Evolutionary conservation across 2,329 filamentous ascomycete species (phyloP).

Genomic region (Truncatella angustata): DNA sequence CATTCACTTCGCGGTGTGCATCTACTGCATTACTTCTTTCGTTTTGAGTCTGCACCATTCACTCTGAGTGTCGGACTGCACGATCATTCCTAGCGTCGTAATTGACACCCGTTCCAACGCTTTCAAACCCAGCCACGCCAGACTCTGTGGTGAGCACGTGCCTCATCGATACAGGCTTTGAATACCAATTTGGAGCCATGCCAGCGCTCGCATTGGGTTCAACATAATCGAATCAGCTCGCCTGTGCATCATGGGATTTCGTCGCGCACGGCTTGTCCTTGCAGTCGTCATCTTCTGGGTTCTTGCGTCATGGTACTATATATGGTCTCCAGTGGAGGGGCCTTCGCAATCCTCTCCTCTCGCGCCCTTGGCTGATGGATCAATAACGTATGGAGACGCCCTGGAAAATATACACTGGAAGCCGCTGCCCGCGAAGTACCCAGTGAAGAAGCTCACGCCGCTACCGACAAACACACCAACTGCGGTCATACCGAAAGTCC

Average conservation of each 20-base stretch:
- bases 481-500: slow-evolving; percentile 60
- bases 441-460: slow-evolving; percentile 26
- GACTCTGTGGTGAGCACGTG: no score
- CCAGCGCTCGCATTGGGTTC: not conserved
- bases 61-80: no score
- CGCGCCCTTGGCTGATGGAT: not conserved
- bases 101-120: not conserved
- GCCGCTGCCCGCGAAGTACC: slow-evolving; percentile 33
- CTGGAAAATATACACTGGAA: slow-evolving; percentile 24
- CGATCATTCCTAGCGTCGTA: no score
- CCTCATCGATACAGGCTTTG: not conserved
- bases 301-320: slow-evolving; percentile 30
- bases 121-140: not conserved
- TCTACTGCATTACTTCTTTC: not conserved
- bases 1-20: not conserved
- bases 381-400: slow-evolving; percentile 8
- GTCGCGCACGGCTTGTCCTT: slow-evolving; percentile 27
- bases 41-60: not conserved
- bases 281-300: slow-evolving; percentile 26
- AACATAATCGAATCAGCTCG: not conserved
- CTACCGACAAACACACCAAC: slow-evolving; percentile 38
- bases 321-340: slow-evolving; percentile 17
- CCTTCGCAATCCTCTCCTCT: slow-evolving; percentile 9
- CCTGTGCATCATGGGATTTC: slow-evolving; percentile 24
- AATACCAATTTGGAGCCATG: not conserved